These are phyloP conservation scores for Turnera subulata DNA, from an alignment of 345 rosid genomes.

Conservation along the genomic window DNA sequence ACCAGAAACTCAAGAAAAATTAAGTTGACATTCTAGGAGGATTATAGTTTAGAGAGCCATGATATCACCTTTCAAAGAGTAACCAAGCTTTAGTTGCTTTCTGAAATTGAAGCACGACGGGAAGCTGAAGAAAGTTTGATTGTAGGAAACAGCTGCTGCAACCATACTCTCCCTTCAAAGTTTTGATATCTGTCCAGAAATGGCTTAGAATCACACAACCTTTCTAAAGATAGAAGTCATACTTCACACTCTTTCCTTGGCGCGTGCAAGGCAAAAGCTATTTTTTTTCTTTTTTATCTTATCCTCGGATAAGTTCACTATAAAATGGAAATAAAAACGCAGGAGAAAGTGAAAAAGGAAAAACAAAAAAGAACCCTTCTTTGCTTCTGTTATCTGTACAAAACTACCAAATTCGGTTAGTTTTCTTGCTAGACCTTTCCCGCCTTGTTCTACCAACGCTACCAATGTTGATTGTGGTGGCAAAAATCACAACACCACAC, in stretches of 20 bases:
- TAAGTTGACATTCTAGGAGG: no score
- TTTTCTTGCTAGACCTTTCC: constrained; percentile 9
- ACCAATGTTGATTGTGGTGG: constrained; percentile 29
- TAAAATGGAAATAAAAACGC: neutral
- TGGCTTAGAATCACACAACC: constrained; percentile 16
- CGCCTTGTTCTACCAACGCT: constrained; percentile 1
- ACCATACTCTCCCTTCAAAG: constrained; percentile 28
- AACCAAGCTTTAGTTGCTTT: constrained; percentile 26
- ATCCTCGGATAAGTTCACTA: no score
- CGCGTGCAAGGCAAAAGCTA: constrained; percentile 21
- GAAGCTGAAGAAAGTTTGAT: constrained; percentile 13
- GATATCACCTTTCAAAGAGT: constrained; percentile 39
- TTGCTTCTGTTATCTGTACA: no score
- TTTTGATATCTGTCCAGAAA: no score
- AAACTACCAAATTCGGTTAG: neutral
- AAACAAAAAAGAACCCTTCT: no score
- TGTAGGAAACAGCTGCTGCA: constrained; percentile 23
- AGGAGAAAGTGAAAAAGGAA: no score
- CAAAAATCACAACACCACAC: constrained; percentile 25
- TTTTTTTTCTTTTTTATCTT: no score
- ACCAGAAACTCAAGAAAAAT: no score
- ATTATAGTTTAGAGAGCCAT: constrained; percentile 8
- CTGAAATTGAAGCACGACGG: constrained; percentile 20
- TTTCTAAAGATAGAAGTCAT: no score
- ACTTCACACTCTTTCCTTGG: no score